Evolutionary conservation across 2,329 filamentous ascomycete species (phyloP).

Genomic region (Aquanectria penicillioides): DNA sequence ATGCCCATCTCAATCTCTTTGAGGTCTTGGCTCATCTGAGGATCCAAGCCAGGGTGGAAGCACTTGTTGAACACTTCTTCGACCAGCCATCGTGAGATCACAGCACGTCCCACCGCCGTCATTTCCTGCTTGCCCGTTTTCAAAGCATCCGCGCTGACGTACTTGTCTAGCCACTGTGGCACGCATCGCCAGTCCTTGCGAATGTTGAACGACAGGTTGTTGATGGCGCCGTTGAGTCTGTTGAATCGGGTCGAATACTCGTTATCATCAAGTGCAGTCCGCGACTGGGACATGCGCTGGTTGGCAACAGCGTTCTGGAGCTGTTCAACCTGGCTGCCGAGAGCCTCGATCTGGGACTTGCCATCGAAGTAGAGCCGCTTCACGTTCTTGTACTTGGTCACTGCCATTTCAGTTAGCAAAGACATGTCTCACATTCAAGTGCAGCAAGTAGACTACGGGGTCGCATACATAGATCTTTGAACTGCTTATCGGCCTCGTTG

Average conservation of each 20-base stretch:
- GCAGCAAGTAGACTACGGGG: neutral
- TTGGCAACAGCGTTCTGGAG: constrained; percentile 98
- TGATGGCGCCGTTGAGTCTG: constrained; percentile 91
- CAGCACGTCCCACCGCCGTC: constrained; percentile 91
- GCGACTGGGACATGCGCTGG: constrained; percentile 92
- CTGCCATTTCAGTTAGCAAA: constrained; percentile 57
- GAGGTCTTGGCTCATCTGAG: constrained; percentile 77
- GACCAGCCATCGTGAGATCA: constrained; percentile 89
- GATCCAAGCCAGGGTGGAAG: constrained; percentile 90
- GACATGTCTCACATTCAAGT: neutral
- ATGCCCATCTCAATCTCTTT: constrained; percentile 92
- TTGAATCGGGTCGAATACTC: constrained; percentile 92
- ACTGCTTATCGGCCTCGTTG: constrained; percentile 62
- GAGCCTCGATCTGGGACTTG: constrained; percentile 88
- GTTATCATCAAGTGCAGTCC: constrained; percentile 93
- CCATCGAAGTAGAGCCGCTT: constrained; percentile 98
- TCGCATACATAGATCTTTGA: constrained; percentile 66
- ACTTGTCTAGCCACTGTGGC: constrained; percentile 81
- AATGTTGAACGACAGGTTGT: constrained; percentile 94
- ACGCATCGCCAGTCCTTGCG: constrained; percentile 91
- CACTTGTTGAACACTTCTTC: constrained; percentile 91
- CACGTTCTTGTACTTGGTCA: constrained; percentile 96
- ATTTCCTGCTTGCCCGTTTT: constrained; percentile 95
- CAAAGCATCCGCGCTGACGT: constrained; percentile 86
- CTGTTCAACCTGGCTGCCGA: constrained; percentile 88